phyloP scores from a whole-genome alignment of 768 basidiomycete species.

The Lyophyllum decastes region DNA sequence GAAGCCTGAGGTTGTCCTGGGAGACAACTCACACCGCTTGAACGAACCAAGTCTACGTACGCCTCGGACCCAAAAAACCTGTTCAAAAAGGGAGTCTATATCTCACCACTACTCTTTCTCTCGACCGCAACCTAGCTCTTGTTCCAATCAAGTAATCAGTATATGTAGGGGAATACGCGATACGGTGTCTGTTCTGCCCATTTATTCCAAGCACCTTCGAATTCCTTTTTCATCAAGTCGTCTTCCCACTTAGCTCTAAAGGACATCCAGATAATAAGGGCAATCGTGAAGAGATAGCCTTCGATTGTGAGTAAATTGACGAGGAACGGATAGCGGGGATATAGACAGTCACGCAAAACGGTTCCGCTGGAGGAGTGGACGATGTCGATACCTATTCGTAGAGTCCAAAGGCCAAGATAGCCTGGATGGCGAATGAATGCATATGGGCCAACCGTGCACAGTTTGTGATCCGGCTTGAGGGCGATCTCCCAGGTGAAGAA shows the following conservation, averaged over 20 bases:
- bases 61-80: too few species aligned
- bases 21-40: too few species aligned
- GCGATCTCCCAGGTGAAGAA: slow-evolving; percentile 13
- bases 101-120: too few species aligned
- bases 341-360: neutral
- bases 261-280: slow-evolving; percentile 7
- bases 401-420: slow-evolving; percentile 7
- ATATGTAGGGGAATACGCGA: slow-evolving; percentile 7
- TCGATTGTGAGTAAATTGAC: neutral
- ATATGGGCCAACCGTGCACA: slow-evolving; percentile 9
- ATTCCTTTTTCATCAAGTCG: slow-evolving; percentile 10
- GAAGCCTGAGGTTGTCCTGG: too few species aligned
- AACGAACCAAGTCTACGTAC: too few species aligned
- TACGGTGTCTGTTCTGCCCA: slow-evolving; percentile 7
- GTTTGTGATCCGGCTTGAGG: slow-evolving; percentile 6
- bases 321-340: neutral
- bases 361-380: neutral
- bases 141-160: neutral
- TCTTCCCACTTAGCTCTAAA: slow-evolving; percentile 8
- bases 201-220: neutral
- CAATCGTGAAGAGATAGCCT: neutral
- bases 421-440: slow-evolving; percentile 6
- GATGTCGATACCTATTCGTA: slow-evolving; percentile 1
- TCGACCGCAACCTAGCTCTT: too few species aligned
- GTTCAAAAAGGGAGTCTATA: too few species aligned